These are phyloP conservation scores for Priceomyces carsonii DNA, from an alignment of 805 yeast genomes.

Conservation along the genomic window DNA sequence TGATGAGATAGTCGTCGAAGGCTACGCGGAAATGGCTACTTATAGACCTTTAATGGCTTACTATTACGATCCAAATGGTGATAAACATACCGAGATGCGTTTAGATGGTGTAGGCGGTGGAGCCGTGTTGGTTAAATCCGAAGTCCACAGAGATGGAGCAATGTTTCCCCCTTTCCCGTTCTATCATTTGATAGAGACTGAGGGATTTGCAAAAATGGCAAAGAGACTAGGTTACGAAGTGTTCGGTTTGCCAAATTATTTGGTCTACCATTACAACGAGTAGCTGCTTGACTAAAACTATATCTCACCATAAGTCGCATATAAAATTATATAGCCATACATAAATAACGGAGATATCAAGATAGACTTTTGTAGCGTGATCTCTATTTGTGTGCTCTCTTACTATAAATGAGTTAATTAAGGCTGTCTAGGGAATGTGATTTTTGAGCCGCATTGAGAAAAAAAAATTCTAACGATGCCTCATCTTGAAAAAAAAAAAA, in stretches of 20 bases:
- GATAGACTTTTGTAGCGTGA: too few species aligned
- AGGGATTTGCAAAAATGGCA: conserved; percentile 98
- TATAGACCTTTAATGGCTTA: conserved; percentile 94
- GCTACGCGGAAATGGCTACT: conserved; percentile 90
- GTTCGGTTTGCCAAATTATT: conserved; percentile 89
- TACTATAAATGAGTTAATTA: too few species aligned
- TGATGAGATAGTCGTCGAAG: conserved; percentile 94
- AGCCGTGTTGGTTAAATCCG: conserved; percentile 92
- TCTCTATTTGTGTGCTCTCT: too few species aligned
- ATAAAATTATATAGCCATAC: too few species aligned
- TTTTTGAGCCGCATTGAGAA: too few species aligned
- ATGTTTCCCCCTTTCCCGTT: conserved; percentile 99
- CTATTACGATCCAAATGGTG: conserved; percentile 68
- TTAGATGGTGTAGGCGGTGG: conserved; percentile 99
- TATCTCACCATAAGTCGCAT: background rate
- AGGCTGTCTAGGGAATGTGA: too few species aligned
- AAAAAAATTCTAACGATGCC: too few species aligned
- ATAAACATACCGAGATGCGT: conserved; percentile 66
- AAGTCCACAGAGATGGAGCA: conserved; percentile 98
- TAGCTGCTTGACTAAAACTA: conserved; percentile 19
- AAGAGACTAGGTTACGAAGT: conserved; percentile 90
- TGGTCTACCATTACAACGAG: conserved; percentile 90
- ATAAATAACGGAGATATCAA: too few species aligned
- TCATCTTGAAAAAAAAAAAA: too few species aligned
- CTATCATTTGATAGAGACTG: conserved; percentile 95